Conservation (phyloP, 495 filamentous ascomycete species). For the Recurvomyces mirabilis region DNA sequence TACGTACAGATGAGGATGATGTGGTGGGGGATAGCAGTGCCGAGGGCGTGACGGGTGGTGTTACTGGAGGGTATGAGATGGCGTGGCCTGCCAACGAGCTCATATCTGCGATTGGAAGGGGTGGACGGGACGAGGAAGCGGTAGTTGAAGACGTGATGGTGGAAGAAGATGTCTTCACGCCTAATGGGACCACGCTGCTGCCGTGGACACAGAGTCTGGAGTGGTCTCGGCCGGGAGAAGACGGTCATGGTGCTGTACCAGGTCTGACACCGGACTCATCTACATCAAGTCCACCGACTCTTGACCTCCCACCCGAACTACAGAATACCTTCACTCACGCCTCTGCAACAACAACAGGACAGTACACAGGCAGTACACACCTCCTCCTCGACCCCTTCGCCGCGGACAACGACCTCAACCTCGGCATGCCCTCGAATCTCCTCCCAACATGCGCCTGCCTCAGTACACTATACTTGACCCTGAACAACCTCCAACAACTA, state of each 20-base stretch:
- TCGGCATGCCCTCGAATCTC: too few relatives aligned
- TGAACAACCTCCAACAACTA: slow-evolving; percentile 22
- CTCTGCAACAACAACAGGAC: too few relatives aligned
- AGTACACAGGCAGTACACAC: not conserved
- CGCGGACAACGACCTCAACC: too few relatives aligned
- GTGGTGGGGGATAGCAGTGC: not conserved
- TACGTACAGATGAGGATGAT: not conserved
- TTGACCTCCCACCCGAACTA: slow-evolving; percentile 14
- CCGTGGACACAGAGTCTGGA: slow-evolving; percentile 3
- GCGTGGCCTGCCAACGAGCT: not conserved
- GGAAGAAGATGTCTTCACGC: slow-evolving; percentile 5
- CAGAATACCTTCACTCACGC: not conserved
- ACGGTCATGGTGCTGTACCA: too few relatives aligned
- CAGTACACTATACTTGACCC: slow-evolving; percentile 28
- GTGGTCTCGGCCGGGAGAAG: not conserved
- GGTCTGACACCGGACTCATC: slow-evolving; percentile 11
- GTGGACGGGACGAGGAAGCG: too few relatives aligned
- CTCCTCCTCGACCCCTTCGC: not conserved
- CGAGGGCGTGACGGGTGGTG: not conserved
- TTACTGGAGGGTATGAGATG: not conserved
- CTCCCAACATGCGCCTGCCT: slow-evolving; percentile 27
- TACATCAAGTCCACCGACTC: slow-evolving; percentile 7
- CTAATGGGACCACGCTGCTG: slow-evolving; percentile 7
- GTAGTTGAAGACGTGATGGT: too few relatives aligned
- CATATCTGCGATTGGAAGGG: too few relatives aligned